Percentiles rank a stretch among this genome's conserved stretches.
These are phyloP conservation scores for Cotoneaster glaucophyllus DNA, from an alignment of 306 rosid species.

Conservation along the genomic window DNA sequence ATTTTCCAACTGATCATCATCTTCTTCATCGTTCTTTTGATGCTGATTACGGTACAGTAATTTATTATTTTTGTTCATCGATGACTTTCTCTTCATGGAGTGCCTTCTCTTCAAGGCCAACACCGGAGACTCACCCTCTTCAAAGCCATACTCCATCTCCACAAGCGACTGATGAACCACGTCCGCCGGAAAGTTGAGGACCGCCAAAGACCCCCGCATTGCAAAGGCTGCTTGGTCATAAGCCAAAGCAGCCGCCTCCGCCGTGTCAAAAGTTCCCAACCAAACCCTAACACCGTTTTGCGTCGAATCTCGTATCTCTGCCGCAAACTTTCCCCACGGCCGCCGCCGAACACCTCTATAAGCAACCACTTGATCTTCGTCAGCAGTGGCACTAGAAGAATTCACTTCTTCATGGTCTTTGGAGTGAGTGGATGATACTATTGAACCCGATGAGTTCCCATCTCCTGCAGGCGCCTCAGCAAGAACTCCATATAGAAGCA, in stretches of 20 bases:
- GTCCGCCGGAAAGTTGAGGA: conserved; percentile 47
- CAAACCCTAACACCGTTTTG: conserved; percentile 58
- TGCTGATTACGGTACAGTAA: not conserved
- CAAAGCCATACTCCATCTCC: conserved; percentile 30
- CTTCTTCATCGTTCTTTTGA: not conserved
- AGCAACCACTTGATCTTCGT: not conserved
- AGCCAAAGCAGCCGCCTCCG: conserved; percentile 65
- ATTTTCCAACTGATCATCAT: not conserved
- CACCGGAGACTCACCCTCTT: conserved; percentile 45
- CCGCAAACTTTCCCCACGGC: conserved; percentile 73
- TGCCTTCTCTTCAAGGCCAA: conserved; percentile 50
- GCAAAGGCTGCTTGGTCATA: conserved; percentile 72
- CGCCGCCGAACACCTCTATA: conserved; percentile 57
- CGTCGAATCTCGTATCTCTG: conserved; percentile 66
- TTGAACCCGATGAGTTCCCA: not conserved
- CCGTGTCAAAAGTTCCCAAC: conserved; percentile 72
- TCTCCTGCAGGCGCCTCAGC: conserved; percentile 9
- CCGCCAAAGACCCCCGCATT: conserved; percentile 43
- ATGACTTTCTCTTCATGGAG: conserved; percentile 32
- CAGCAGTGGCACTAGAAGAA: conserved; percentile 16
- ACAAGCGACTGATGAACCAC: conserved; percentile 36
- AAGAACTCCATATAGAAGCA: conserved; percentile 44
- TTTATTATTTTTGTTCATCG: conserved; percentile 10
- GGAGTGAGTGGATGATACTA: not conserved
- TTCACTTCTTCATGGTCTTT: conserved; percentile 29